These are phyloP conservation scores for Calonectria pauciramosa DNA, from an alignment of 2,329 filamentous ascomycete genomes.

Conservation along the genomic window DNA sequence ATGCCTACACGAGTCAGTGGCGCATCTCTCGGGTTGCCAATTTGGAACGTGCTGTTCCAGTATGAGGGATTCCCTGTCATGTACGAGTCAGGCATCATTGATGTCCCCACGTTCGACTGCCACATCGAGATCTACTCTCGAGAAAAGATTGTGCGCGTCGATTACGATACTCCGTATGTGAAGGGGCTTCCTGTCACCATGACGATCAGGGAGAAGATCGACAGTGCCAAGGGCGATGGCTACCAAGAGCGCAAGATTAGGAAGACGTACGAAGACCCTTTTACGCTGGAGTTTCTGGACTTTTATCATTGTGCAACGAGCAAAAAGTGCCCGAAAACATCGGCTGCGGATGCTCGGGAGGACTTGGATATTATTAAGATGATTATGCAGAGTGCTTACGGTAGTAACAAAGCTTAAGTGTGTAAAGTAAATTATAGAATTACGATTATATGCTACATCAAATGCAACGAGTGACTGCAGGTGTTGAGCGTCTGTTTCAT, in stretches of 20 bases:
- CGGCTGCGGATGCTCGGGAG: conserved; percentile 45
- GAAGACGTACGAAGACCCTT: conserved; percentile 58
- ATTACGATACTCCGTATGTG: conserved; percentile 68
- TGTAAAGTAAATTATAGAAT: too few species aligned
- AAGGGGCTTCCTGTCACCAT: conserved; percentile 64
- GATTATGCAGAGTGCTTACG: conserved; percentile 26
- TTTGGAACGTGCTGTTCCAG: conserved; percentile 40
- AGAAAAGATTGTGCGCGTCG: conserved; percentile 64
- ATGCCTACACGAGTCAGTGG: conserved; percentile 29
- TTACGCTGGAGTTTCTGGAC: conserved; percentile 50
- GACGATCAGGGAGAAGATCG: conserved; percentile 54
- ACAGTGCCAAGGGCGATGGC: conserved; percentile 44
- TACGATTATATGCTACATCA: too few species aligned
- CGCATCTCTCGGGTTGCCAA: conserved; percentile 20
- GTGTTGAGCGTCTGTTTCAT: too few species aligned
- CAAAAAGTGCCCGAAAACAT: conserved; percentile 49
- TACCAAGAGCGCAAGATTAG: conserved; percentile 44
- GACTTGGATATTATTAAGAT: conserved; percentile 30
- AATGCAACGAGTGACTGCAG: too few species aligned
- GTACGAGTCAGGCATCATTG: conserved; percentile 68
- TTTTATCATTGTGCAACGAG: conserved; percentile 35
- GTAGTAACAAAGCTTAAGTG: too few species aligned
- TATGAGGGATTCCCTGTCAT: conserved; percentile 59
- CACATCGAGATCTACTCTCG: conserved; percentile 63
- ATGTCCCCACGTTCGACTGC: conserved; percentile 64